A percentile compares a stretch with the other conserved stretches of the same genome.
Evolutionary conservation across 208 protist species (phyloP).

Genomic region (Trypanosoma caninum): DNA sequence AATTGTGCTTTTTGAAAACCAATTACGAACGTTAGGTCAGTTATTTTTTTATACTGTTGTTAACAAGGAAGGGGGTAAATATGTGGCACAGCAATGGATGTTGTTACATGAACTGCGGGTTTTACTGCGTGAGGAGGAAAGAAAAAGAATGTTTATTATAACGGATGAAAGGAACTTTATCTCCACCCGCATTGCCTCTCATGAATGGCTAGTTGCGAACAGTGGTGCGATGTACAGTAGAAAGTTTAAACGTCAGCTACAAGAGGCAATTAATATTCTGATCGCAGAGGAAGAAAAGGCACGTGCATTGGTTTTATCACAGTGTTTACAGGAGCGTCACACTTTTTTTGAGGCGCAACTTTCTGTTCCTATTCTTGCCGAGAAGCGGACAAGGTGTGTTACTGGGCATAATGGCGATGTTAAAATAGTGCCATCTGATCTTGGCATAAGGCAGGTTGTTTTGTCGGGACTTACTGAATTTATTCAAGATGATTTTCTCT

Average conservation of each 20-base stretch:
- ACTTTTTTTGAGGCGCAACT: slow-evolving; percentile 1
- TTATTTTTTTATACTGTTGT: neutral
- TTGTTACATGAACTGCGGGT: slow-evolving; percentile 4
- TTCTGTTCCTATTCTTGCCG: neutral
- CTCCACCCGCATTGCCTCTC: neutral
- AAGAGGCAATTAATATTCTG: neutral
- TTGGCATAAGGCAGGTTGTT: slow-evolving; percentile 25
- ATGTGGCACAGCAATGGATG: slow-evolving; percentile 16
- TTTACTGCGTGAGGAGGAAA: slow-evolving; percentile 2
- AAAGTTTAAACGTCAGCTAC: neutral
- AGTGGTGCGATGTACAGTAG: neutral
- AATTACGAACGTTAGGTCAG: slow-evolving; percentile 3
- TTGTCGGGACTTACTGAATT: slow-evolving; percentile 28
- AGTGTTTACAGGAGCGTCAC: neutral
- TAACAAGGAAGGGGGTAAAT: neutral
- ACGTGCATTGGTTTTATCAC: neutral
- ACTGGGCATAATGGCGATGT: neutral
- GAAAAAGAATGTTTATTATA: slow-evolving; percentile 1
- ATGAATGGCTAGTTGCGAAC: slow-evolving; percentile 13
- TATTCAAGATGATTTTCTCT: slow-evolving; percentile 11
- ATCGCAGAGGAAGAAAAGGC: neutral
- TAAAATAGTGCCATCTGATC: neutral
- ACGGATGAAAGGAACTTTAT: neutral
- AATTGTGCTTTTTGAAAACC: slow-evolving; percentile 14
- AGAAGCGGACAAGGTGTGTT: neutral